These are phyloP conservation scores for Wallacemonas sp. DNA, from an alignment of 208 protist genomes.

Conservation along the genomic window DNA sequence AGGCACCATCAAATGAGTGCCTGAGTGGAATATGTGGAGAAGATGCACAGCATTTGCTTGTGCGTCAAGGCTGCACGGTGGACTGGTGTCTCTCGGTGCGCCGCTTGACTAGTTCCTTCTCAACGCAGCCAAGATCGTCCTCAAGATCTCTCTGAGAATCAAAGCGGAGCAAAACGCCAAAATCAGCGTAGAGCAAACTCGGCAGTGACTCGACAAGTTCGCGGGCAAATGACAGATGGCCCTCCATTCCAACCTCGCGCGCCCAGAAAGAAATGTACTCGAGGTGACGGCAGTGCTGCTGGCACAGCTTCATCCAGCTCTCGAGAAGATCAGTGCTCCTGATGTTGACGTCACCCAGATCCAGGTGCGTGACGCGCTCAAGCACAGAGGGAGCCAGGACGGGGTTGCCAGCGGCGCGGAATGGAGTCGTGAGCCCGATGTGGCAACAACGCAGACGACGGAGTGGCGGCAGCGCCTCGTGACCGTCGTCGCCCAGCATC, in stretches of 20 bases:
- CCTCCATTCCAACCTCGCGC: constrained; percentile 58
- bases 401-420: constrained; percentile 12
- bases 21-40: no score
- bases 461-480: constrained; percentile 29
- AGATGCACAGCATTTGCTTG: neutral
- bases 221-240: constrained; percentile 27
- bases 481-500: constrained; percentile 24
- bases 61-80: neutral
- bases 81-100: constrained; percentile 25
- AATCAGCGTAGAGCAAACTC: constrained; percentile 54
- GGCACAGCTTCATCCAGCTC: constrained; percentile 28
- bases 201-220: constrained; percentile 33
- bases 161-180: constrained; percentile 65
- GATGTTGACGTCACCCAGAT: constrained; percentile 53
- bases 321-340: constrained; percentile 24
- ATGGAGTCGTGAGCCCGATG: constrained; percentile 31
- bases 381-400: constrained; percentile 37
- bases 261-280: constrained; percentile 64
- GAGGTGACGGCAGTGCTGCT: constrained; percentile 20
- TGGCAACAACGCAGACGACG: constrained; percentile 41
- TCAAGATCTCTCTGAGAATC: constrained; percentile 32
- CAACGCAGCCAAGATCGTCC: constrained; percentile 47
- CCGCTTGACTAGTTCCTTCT: constrained; percentile 40
- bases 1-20: no score
- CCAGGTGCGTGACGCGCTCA: constrained; percentile 35